Conservation (phyloP, 2,329 filamentous ascomycete genomes). For the Epichloe baconii region DNA sequence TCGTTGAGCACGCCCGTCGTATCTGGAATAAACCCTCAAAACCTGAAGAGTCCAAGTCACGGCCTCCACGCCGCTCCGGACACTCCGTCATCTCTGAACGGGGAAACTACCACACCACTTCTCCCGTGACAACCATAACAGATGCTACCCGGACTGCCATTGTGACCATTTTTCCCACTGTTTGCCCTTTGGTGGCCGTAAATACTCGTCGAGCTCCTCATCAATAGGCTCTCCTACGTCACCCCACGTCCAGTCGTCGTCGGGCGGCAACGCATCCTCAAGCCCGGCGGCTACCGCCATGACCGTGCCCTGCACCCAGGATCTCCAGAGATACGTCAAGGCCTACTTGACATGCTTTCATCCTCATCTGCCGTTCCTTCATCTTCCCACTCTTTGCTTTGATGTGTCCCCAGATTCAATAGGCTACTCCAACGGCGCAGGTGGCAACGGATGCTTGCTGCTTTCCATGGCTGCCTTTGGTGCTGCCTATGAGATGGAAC, state of each 20-base stretch:
- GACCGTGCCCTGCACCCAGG: conserved; percentile 63
- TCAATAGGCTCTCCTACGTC: conserved; percentile 42
- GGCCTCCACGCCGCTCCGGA: conserved; percentile 54
- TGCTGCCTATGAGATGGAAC: conserved; percentile 77
- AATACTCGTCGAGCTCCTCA: conserved; percentile 45
- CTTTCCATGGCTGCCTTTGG: conserved; percentile 71
- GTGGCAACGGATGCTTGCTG: conserved; percentile 74
- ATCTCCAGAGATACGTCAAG: conserved; percentile 80
- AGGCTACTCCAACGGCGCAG: conserved; percentile 46
- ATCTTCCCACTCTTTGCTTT: conserved; percentile 84
- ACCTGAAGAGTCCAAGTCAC: conserved; percentile 53
- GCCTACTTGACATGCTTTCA: conserved; percentile 89
- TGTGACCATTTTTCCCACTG: conserved; percentile 43
- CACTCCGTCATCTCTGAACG: conserved; percentile 58
- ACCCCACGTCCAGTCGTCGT: conserved; percentile 31
- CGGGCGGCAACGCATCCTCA: conserved; percentile 34
- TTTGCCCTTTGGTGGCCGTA: conserved; percentile 42
- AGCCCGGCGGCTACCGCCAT: conserved; percentile 29
- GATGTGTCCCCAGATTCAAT: conserved; percentile 60
- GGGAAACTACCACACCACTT: conserved; percentile 45
- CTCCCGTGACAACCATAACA: conserved; percentile 50
- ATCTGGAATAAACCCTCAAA: conserved; percentile 47
- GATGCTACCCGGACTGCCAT: conserved; percentile 51
- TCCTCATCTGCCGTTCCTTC: conserved; percentile 87
- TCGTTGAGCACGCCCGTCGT: conserved; percentile 61